These are phyloP conservation scores for Cryphonectria parasitica DNA, from an alignment of 2,329 filamentous ascomycete species.

Conservation along the genomic window DNA sequence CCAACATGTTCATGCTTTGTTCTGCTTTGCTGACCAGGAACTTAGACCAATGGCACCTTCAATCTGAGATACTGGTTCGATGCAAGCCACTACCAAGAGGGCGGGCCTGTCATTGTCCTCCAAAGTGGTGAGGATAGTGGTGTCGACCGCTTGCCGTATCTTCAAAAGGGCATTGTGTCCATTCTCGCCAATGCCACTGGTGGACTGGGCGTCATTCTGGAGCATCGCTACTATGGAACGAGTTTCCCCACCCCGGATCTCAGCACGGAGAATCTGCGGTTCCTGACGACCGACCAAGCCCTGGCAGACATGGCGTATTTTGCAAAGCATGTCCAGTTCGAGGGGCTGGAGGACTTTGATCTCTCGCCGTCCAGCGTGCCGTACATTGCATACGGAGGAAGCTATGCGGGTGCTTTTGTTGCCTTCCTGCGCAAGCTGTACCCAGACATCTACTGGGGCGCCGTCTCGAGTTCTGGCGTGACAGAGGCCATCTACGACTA, in stretches of 20 bases:
- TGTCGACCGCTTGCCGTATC: conserved; percentile 64
- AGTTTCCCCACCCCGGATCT: conserved; percentile 73
- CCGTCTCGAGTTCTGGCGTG: conserved; percentile 81
- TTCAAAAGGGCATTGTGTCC: conserved; percentile 78
- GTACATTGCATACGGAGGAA: conserved; percentile 82
- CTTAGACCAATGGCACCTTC: conserved; percentile 62
- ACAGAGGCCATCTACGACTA: conserved; percentile 78
- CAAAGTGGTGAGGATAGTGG: conserved; percentile 72
- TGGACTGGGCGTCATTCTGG: conserved; percentile 79
- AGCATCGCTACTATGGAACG: conserved; percentile 85
- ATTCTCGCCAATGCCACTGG: conserved; percentile 71
- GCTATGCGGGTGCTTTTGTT: conserved; percentile 79
- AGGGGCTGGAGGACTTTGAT: conserved; percentile 68
- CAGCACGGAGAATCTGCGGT: conserved; percentile 71
- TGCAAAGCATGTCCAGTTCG: conserved; percentile 71
- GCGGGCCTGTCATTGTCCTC: conserved; percentile 81
- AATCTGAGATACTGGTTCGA: conserved; percentile 84
- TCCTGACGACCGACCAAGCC: conserved; percentile 82
- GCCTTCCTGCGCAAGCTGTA: conserved; percentile 78
- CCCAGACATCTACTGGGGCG: conserved; percentile 76
- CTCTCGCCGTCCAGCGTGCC: conserved; percentile 68
- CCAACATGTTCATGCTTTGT: neutral
- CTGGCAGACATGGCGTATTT: conserved; percentile 84
- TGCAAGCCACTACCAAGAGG: conserved; percentile 71
- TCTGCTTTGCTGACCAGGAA: neutral